A percentile compares a stretch with the other conserved stretches of the same genome.
These are phyloP conservation scores for Geosmithia morbida DNA, from an alignment of 2,329 filamentous ascomycete genomes.

Conservation along the genomic window DNA sequence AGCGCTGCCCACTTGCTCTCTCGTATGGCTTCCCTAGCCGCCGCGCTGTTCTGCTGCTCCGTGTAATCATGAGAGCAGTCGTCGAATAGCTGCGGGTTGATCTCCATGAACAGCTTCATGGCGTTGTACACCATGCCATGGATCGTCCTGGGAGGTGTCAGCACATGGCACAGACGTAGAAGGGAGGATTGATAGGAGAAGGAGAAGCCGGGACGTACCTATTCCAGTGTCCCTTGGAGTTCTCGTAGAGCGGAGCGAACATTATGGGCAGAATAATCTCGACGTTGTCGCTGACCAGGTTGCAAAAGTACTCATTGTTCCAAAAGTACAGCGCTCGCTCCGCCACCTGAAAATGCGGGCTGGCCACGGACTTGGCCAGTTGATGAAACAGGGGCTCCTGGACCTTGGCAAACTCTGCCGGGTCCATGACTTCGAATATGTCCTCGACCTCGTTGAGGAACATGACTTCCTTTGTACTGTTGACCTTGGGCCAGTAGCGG, in stretches of 20 bases:
- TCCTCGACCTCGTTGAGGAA: slow-evolving; percentile 98
- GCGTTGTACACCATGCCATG: slow-evolving; percentile 99
- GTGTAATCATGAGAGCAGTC: slow-evolving; percentile 98
- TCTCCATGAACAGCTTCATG: slow-evolving; percentile 99
- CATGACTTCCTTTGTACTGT: slow-evolving; percentile 99
- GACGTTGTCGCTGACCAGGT: slow-evolving; percentile 96
- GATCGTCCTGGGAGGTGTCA: slow-evolving; percentile 55
- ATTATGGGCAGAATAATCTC: slow-evolving; percentile 98
- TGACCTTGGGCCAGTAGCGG: slow-evolving; percentile 97
- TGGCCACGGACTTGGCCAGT: slow-evolving; percentile 92
- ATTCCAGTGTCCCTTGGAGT: slow-evolving; percentile 99
- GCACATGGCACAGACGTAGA: background rate
- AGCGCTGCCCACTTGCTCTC: slow-evolving; percentile 84
- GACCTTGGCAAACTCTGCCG: slow-evolving; percentile 94
- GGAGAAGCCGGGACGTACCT: slow-evolving; percentile 41
- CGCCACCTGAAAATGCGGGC: slow-evolving; percentile 96
- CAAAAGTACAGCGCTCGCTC: slow-evolving; percentile 97
- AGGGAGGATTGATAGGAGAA: background rate
- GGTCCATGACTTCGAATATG: slow-evolving; percentile 99
- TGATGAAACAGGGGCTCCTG: slow-evolving; percentile 97
- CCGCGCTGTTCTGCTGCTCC: slow-evolving; percentile 84
- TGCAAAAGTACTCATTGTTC: slow-evolving; percentile 99
- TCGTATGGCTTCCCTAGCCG: slow-evolving; percentile 67
- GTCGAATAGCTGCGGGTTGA: slow-evolving; percentile 95
- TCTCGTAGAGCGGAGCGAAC: slow-evolving; percentile 97